Percentiles rank a stretch among this genome's conserved stretches.
phyloP scores from a whole-genome alignment of 257 asterid genomes.

The Solanum neorickii region DNA sequence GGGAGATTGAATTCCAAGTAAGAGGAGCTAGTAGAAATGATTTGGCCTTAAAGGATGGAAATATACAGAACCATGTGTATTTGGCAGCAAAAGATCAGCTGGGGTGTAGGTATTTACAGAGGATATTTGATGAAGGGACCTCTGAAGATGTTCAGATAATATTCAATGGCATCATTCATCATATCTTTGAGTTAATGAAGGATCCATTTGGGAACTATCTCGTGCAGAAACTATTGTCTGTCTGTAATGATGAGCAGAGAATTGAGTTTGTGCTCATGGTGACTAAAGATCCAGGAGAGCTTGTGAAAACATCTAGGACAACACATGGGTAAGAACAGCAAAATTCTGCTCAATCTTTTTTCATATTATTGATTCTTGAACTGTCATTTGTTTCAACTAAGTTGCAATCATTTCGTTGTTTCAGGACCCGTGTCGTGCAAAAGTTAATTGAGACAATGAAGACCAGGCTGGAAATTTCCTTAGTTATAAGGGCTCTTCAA shows the following conservation, averaged over 20 bases:
- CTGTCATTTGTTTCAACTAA: background rate
- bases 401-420: background rate
- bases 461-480: constrained; percentile 20
- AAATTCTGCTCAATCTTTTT: background rate
- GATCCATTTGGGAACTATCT: constrained; percentile 34
- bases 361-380: background rate
- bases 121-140: constrained; percentile 22
- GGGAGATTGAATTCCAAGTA: background rate
- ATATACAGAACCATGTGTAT: constrained; percentile 9
- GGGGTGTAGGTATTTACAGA: constrained; percentile 33
- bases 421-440: constrained; percentile 38
- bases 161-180: constrained; percentile 18
- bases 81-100: constrained; percentile 22
- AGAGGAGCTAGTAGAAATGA: background rate
- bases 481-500: constrained; percentile 22
- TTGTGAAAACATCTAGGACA: constrained; percentile 11
- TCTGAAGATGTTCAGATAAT: constrained; percentile 18
- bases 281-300: constrained; percentile 18
- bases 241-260: constrained; percentile 31
- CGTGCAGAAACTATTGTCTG: constrained; percentile 31
- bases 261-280: constrained; percentile 15
- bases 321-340: constrained; percentile 23
- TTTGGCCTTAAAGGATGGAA: constrained; percentile 1
- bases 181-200: constrained; percentile 19
- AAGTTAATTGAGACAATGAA: constrained; percentile 22